These are phyloP conservation scores for Aspergillus luchuensis DNA, from an alignment of 2,329 filamentous ascomycete genomes.

Conservation along the genomic window DNA sequence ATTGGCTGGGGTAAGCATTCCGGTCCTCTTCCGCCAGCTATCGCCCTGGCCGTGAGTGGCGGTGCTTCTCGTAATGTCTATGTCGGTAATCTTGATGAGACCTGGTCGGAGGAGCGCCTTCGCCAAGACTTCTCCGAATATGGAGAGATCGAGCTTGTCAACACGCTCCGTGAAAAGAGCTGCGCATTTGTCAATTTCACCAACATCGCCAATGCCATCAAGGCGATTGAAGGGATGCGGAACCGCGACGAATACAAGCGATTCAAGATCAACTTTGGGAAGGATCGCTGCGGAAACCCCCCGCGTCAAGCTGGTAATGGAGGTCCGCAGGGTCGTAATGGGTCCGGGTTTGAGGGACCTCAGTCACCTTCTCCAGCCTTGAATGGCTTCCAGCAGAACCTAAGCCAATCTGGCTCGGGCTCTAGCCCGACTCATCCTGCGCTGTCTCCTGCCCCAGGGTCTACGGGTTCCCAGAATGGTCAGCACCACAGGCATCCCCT, in stretches of 20 bases:
- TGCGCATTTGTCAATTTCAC: conserved; percentile 99
- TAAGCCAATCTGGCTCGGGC: conserved; percentile 58
- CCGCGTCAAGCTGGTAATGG: conserved; percentile 78
- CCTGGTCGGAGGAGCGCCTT: conserved; percentile 93
- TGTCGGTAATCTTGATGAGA: conserved; percentile 94
- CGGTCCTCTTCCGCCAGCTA: conserved; percentile 89
- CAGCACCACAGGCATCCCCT: conserved; percentile 62
- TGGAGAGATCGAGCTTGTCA: conserved; percentile 96
- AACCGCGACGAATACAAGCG: conserved; percentile 95
- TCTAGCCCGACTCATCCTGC: conserved; percentile 62
- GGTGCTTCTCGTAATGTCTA: conserved; percentile 99
- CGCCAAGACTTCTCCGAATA: conserved; percentile 97
- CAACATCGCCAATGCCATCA: conserved; percentile 99
- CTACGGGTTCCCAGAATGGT: conserved; percentile 57
- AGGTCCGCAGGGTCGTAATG: conserved; percentile 66
- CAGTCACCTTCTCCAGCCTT: conserved; percentile 57
- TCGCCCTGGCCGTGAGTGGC: conserved; percentile 91
- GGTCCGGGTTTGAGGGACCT: conserved; percentile 55
- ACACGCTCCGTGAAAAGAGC: conserved; percentile 96
- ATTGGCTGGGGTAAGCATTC: conserved; percentile 99
- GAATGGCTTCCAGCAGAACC: conserved; percentile 59
- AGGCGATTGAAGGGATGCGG: conserved; percentile 94
- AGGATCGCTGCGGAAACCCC: conserved; percentile 95
- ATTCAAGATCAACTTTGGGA: conserved; percentile 99
- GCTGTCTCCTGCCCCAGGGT: conserved; percentile 56